Evolutionary conservation across 768 basidiomycete species (phyloP).

Genomic region (Trametes cinnabarina): DNA sequence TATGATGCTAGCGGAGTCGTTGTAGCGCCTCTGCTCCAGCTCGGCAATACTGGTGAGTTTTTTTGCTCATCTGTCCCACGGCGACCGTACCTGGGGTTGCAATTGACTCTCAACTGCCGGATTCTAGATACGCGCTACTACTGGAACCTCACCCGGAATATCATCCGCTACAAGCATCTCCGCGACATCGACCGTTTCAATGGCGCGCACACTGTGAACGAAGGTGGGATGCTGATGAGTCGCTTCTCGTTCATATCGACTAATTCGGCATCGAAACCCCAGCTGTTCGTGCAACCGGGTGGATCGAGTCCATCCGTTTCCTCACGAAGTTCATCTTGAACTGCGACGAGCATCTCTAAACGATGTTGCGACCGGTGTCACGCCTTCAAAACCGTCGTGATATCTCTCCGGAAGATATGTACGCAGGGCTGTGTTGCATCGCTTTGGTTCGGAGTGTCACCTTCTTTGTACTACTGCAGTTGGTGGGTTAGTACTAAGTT

Average conservation of each 20-base stretch:
- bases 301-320: constrained; percentile 68
- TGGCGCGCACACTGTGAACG: constrained; percentile 68
- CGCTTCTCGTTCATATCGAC: background rate
- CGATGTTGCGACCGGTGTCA: too few species aligned
- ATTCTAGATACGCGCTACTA: constrained; percentile 42
- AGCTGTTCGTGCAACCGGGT: constrained; percentile 49
- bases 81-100: too few species aligned
- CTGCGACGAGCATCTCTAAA: constrained; percentile 47
- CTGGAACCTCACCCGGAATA: constrained; percentile 49
- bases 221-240: constrained; percentile 48
- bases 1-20: constrained; percentile 21
- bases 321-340: constrained; percentile 66
- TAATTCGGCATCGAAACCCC: background rate
- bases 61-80: too few species aligned
- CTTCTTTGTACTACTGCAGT: too few species aligned
- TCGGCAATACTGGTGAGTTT: constrained; percentile 27
- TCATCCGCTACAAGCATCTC: constrained; percentile 62
- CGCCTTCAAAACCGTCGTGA: too few species aligned
- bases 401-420: too few species aligned
- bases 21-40: constrained; percentile 17
- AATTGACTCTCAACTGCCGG: too few species aligned
- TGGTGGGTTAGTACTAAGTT: too few species aligned
- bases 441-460: too few species aligned
- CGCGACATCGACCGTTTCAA: constrained; percentile 18
- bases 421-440: too few species aligned